phyloP scores from a whole-genome alignment of 805 yeast genomes.

The Kuraishia capsulata region DNA sequence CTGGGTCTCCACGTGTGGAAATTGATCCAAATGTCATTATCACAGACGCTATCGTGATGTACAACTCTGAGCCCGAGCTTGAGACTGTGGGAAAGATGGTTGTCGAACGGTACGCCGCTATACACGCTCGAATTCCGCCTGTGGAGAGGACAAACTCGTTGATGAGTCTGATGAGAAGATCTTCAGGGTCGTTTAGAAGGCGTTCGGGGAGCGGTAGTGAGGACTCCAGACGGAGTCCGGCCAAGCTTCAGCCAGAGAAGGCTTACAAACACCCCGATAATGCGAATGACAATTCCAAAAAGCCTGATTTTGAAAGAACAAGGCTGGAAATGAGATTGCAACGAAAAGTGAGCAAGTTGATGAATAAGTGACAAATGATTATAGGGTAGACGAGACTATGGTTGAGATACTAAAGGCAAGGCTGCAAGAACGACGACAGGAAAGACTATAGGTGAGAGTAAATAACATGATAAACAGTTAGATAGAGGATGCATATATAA shows the following conservation, averaged over 20 bases:
- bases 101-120: constrained; percentile 2
- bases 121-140: neutral
- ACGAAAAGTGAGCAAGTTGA: neutral
- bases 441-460: no score
- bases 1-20: neutral
- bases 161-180: neutral
- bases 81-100: constrained; percentile 2
- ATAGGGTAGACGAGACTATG: neutral
- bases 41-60: constrained; percentile 3
- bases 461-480: no score
- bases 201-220: no score
- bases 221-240: no score
- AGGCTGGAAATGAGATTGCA: constrained; percentile 2
- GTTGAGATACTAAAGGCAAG: no score
- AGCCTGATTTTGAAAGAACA: neutral
- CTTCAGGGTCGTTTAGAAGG: no score
- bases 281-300: neutral
- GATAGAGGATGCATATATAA: no score
- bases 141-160: neutral
- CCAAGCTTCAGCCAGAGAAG: no score
- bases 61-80: constrained; percentile 2
- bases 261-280: no score
- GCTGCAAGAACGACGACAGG: no score
- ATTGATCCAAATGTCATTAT: neutral
- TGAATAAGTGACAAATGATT: neutral